Conservation (phyloP, 805 yeast genomes). For the Metschnikowia arizonensis region DNA sequence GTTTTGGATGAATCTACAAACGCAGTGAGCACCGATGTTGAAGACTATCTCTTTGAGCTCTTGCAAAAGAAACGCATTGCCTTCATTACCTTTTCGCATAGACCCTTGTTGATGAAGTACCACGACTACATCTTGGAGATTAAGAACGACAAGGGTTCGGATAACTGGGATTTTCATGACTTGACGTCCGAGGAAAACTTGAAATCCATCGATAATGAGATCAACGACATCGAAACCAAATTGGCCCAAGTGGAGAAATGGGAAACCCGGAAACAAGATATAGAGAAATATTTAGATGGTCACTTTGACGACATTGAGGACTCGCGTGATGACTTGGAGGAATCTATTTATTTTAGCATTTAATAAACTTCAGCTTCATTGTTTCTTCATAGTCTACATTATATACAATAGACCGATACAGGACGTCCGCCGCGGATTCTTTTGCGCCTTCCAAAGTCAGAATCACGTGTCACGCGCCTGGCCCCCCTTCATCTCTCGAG, state of each 20-base stretch:
- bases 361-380: not conserved
- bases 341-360: conserved; percentile 12
- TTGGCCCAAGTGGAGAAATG: conserved; percentile 55
- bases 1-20: conserved; percentile 91
- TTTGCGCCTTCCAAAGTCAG: not conserved
- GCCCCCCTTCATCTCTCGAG: conserved; percentile 8
- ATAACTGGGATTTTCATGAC: conserved; percentile 46
- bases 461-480: conserved; percentile 7
- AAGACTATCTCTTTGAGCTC: conserved; percentile 76
- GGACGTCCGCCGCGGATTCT: not conserved
- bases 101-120: conserved; percentile 79
- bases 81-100: conserved; percentile 75
- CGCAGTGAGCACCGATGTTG: conserved; percentile 86
- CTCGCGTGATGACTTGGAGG: conserved; percentile 6
- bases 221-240: conserved; percentile 58
- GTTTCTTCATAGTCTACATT: not conserved
- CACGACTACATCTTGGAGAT: conserved; percentile 75
- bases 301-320: conserved; percentile 17
- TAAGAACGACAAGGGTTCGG: conserved; percentile 45
- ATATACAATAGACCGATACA: not conserved
- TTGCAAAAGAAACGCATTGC: conserved; percentile 68
- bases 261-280: conserved; percentile 55
- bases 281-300: conserved; percentile 52
- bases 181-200: conserved; percentile 64
- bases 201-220: conserved; percentile 69